Conservation (phyloP, 345 rosid species). For the Populus nigra region DNA sequence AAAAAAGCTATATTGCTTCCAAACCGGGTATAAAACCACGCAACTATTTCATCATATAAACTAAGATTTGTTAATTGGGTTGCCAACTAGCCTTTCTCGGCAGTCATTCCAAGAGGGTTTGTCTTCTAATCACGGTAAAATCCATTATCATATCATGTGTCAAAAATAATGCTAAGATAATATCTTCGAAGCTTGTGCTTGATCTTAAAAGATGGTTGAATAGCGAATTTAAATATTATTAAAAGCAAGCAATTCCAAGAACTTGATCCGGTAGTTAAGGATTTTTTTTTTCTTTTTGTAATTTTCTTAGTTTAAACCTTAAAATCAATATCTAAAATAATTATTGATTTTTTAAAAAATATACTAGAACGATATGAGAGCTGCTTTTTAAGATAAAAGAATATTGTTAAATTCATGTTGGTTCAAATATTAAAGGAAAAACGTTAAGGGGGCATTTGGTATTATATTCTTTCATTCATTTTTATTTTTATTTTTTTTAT, state of each 20-base stretch:
- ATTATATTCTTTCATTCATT: too few species aligned
- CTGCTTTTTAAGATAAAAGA: too few species aligned
- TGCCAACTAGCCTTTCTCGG: slow-evolving; percentile 5
- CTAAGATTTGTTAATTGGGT: background rate
- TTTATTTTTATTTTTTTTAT: too few species aligned
- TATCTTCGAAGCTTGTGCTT: background rate
- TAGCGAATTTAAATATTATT: background rate
- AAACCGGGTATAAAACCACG: too few species aligned
- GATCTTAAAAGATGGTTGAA: background rate
- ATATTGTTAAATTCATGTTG: background rate
- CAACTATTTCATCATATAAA: too few species aligned
- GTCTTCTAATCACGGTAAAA: background rate
- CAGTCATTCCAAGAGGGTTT: background rate
- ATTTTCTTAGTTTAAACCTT: too few species aligned
- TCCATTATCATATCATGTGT: background rate
- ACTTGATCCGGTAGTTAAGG: background rate
- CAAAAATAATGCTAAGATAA: background rate
- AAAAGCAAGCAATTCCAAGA: background rate
- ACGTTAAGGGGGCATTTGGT: too few species aligned
- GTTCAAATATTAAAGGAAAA: background rate
- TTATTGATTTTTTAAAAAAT: too few species aligned
- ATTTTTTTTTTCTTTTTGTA: too few species aligned
- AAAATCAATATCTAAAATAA: too few species aligned
- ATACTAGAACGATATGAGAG: too few species aligned
- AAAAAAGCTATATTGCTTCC: too few species aligned